Evolutionary conservation across 2,329 filamentous ascomycete genomes (phyloP), one percentile per base, ranked within the genome.

Genomic region (Chrysosporium keratinophilum): DNA sequence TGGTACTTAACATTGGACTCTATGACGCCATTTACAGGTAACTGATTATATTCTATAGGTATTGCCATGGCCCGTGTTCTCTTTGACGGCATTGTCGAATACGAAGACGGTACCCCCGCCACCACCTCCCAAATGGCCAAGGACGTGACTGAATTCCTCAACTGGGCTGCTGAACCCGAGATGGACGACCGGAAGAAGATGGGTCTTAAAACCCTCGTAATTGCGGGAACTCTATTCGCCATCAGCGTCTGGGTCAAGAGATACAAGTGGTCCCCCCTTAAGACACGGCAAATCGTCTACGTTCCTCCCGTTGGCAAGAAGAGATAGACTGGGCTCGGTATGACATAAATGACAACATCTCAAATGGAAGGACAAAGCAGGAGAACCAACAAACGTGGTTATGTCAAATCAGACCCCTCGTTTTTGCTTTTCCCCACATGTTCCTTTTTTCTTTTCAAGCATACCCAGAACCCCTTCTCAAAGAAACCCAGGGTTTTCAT

Each of bases 161-260:
- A 98, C 84, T 98, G 93, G 93, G 81, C 93, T 52, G 90, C 93
- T 55, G 93, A 98, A 78, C 93, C 93, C 47, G 93, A 98, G 80
- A 95, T 96, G 89, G 93, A 98, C 69, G 85, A 96, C 71, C 87
- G 93, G 70, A 98, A 98, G 87, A 93, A 89, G 79, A 98, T 97
- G 93, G 93, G 93, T 67, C 83, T 95, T 81, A 97, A 98, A 84
- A 87, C 95, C 52, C 73, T 98, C 64, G 83, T 86, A 62, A 81
- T 95, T 62, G 82, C 83, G 53, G 79, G 85, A 58, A 81, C 84
- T 58, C 78, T 98, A 59, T 86, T 88, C 69, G 88, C 88, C 54
- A 67, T 97, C 66, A 94, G 87, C 72, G 82, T 98, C 65, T 98
- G 90, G 89, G 85, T 97, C 62, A 98, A 98, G 87, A 84, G 90